These are phyloP conservation scores for Aureobasidium namibiae DNA, from an alignment of 2,329 filamentous ascomycete genomes.

Conservation along the genomic window DNA sequence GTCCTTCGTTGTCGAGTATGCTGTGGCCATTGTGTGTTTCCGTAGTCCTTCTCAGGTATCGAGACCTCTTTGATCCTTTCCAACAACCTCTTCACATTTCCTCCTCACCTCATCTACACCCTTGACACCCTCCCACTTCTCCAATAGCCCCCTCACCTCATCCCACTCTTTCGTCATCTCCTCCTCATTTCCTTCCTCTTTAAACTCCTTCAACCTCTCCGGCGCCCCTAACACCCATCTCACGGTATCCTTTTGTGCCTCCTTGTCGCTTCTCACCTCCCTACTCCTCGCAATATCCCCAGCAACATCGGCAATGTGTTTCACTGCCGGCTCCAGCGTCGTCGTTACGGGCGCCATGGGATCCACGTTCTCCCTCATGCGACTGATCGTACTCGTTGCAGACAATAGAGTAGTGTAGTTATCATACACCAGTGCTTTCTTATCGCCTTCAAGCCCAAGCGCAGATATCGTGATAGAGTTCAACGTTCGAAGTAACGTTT, in stretches of 20 bases:
- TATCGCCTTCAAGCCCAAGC: slow-evolving; percentile 77
- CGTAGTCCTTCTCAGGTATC: background rate
- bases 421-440: slow-evolving; percentile 95
- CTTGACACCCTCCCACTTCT: slow-evolving; percentile 36
- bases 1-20: too few relatives aligned
- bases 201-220: slow-evolving; percentile 48
- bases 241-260: slow-evolving; percentile 48
- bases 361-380: slow-evolving; percentile 77
- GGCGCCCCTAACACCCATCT: slow-evolving; percentile 56
- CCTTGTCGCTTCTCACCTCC: slow-evolving; percentile 26
- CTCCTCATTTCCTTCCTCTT: slow-evolving; percentile 51
- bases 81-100: slow-evolving; percentile 26
- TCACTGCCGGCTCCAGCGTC: slow-evolving; percentile 64
- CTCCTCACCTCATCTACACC: slow-evolving; percentile 34
- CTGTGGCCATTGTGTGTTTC: background rate
- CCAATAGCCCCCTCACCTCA: slow-evolving; percentile 30
- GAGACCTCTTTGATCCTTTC: background rate
- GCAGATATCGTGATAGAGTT: background rate
- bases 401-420: slow-evolving; percentile 96
- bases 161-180: slow-evolving; percentile 50
- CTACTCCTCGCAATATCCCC: slow-evolving; percentile 30
- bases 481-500: background rate
- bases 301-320: slow-evolving; percentile 61
- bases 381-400: slow-evolving; percentile 88
- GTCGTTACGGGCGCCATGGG: slow-evolving; percentile 63